Percentiles rank a stretch among this genome's conserved stretches.
Conservation (phyloP, 2,329 filamentous ascomycete genomes). For the Penicillium sp. region DNA sequence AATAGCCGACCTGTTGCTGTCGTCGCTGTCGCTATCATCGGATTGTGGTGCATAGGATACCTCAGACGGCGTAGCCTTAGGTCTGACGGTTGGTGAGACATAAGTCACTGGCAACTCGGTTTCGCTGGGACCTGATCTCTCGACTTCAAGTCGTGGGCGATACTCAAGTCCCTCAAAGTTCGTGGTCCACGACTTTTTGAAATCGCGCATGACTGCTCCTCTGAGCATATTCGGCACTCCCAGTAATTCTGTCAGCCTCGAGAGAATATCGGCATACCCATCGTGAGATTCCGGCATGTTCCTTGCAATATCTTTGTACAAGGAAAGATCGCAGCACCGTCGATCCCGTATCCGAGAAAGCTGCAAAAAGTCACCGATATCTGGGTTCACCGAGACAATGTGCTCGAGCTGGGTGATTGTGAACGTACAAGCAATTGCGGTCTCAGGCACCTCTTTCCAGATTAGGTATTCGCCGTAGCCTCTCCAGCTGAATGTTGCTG, state of each 20-base stretch:
- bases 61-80: background rate
- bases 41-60: background rate
- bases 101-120: background rate
- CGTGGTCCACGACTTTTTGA: background rate
- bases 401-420: constrained; percentile 20
- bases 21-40: background rate
- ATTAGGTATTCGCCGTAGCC: constrained; percentile 35
- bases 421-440: constrained; percentile 29
- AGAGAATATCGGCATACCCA: background rate
- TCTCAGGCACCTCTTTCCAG: constrained; percentile 28
- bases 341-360: constrained; percentile 14
- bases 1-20: background rate
- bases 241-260: background rate
- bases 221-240: background rate
- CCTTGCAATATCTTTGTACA: constrained; percentile 16
- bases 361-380: constrained; percentile 28
- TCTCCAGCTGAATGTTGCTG: constrained; percentile 9
- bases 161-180: background rate
- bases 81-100: background rate
- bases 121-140: background rate
- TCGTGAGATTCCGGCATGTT: background rate
- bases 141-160: background rate
- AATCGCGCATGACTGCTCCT: background rate
- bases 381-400: constrained; percentile 10
- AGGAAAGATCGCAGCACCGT: background rate